These are phyloP conservation scores for Trichophyton equinum DNA, from an alignment of 2,329 filamentous ascomycete genomes.

Conservation along the genomic window DNA sequence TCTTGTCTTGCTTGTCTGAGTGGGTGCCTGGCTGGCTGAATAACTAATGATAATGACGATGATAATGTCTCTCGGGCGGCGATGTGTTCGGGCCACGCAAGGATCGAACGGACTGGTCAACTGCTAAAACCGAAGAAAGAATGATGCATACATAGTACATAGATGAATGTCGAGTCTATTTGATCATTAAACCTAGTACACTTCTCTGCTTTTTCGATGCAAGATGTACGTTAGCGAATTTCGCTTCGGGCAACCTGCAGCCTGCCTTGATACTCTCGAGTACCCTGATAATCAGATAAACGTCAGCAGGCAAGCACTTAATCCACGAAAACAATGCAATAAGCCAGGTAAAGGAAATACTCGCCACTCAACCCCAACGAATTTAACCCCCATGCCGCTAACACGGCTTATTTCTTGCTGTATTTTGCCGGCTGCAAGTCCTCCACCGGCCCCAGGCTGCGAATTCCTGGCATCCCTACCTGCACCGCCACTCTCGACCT, in stretches of 20 bases:
- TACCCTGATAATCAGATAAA: slow-evolving; percentile 42
- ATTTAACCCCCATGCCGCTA: slow-evolving; percentile 60
- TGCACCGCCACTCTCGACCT: neutral
- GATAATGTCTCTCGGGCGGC: neutral
- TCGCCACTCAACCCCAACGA: slow-evolving; percentile 70
- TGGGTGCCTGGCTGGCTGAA: neutral
- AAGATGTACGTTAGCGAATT: slow-evolving; percentile 53
- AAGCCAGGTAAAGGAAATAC: slow-evolving; percentile 18
- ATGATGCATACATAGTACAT: too few species aligned
- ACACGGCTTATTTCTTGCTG: slow-evolving; percentile 63
- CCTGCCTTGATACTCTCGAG: slow-evolving; percentile 70
- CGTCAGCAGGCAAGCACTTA: slow-evolving; percentile 16
- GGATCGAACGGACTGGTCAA: too few species aligned
- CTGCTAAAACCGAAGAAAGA: too few species aligned
- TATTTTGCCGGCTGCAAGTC: slow-evolving; percentile 63
- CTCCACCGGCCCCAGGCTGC: slow-evolving; percentile 51
- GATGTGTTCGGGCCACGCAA: too few species aligned
- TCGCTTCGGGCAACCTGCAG: slow-evolving; percentile 60
- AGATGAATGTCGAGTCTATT: neutral
- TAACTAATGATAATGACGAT: neutral
- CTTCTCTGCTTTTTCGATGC: slow-evolving; percentile 51
- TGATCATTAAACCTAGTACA: slow-evolving; percentile 37
- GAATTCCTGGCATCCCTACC: neutral
- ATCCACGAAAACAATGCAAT: neutral
- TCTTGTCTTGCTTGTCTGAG: neutral